phyloP scores from a whole-genome alignment of 2,329 filamentous ascomycete species.

The Sphaceloma murrayae region DNA sequence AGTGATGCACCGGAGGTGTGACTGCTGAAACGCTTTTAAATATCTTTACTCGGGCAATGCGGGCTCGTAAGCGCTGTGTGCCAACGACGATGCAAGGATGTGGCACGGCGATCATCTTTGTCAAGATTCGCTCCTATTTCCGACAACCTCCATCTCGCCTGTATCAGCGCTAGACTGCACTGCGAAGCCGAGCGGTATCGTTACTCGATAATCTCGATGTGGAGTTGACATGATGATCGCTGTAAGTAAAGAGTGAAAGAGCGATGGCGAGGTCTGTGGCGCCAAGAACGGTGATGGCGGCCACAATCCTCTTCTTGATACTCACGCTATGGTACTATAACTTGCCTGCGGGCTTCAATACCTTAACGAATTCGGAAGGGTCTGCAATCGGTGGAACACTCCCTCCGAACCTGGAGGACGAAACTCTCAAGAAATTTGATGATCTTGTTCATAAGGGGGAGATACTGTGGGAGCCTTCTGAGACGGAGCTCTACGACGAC shows the following conservation, averaged over 20 bases:
- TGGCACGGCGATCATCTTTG: too few relatives aligned
- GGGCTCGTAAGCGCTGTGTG: too few relatives aligned
- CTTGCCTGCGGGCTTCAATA: not conserved
- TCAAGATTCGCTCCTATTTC: too few relatives aligned
- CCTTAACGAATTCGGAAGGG: not conserved
- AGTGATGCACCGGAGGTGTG: too few relatives aligned
- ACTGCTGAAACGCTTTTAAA: too few relatives aligned
- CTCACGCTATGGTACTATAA: not conserved
- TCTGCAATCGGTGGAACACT: not conserved
- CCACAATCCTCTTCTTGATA: not conserved
- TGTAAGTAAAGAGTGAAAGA: not conserved
- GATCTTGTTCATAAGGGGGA: conserved; percentile 13
- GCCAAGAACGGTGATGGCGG: not conserved
- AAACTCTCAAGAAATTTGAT: conserved; percentile 16
- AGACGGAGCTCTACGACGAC: conserved; percentile 10
- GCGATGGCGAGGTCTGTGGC: not conserved
- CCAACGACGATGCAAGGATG: too few relatives aligned
- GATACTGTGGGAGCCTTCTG: conserved; percentile 15
- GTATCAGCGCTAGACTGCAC: too few relatives aligned
- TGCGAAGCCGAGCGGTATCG: too few relatives aligned
- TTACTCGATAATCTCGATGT: too few relatives aligned
- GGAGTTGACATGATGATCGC: not conserved
- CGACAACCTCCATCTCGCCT: too few relatives aligned
- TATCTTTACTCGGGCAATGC: too few relatives aligned
- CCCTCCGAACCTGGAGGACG: conserved; percentile 11